Evolutionary conservation across 331 rosid species (phyloP).

Genomic region (Ulmus americana): DNA sequence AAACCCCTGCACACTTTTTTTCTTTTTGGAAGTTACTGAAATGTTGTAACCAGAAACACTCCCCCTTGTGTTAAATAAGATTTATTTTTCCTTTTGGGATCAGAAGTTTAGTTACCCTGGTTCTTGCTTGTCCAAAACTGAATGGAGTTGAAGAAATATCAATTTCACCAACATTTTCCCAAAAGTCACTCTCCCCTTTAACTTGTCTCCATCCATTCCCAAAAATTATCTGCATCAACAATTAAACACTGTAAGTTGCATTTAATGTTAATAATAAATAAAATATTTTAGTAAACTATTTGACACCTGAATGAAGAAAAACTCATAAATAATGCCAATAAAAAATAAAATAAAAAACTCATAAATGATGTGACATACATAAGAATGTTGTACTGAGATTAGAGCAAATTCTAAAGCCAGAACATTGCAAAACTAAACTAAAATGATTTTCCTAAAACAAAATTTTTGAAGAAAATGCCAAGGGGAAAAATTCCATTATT

Average conservation of each 20-base stretch:
- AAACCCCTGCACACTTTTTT: neutral
- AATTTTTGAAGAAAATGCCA: too few relatives aligned
- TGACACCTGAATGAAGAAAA: neutral
- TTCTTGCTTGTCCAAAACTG: slow-evolving; percentile 54
- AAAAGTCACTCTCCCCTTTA: slow-evolving; percentile 79
- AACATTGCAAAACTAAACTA: too few relatives aligned
- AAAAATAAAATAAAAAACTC: too few relatives aligned
- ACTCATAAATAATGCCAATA: too few relatives aligned
- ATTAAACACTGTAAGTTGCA: slow-evolving; percentile 3
- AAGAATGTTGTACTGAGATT: too few relatives aligned
- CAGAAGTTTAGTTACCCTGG: slow-evolving; percentile 19
- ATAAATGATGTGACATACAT: too few relatives aligned
- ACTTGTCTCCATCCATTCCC: slow-evolving; percentile 97
- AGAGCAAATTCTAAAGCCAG: too few relatives aligned
- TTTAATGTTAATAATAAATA: too few relatives aligned
- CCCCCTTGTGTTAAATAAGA: neutral
- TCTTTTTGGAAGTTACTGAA: too few relatives aligned
- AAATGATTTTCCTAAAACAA: too few relatives aligned
- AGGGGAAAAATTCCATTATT: too few relatives aligned
- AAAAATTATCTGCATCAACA: slow-evolving; percentile 68
- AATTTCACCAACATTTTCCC: slow-evolving; percentile 94
- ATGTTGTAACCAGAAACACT: too few relatives aligned
- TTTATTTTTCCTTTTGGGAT: neutral
- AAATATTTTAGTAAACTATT: neutral
- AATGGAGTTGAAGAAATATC: slow-evolving; percentile 86